These are phyloP conservation scores for Hypoxylon sp. DNA, from an alignment of 2,329 filamentous ascomycete species.

Conservation along the genomic window DNA sequence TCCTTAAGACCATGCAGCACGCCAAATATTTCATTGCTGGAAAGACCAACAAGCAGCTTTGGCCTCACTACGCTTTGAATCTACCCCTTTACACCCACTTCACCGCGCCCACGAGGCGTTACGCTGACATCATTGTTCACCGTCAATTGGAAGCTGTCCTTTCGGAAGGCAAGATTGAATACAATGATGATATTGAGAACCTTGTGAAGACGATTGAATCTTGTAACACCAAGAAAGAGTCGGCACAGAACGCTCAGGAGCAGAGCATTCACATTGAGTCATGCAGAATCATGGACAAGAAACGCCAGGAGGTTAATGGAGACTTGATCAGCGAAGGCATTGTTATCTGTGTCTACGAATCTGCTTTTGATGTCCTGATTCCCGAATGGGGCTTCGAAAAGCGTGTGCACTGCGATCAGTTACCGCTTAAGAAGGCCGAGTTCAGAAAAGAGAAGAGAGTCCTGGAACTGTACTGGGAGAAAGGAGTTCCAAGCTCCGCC, in stretches of 20 bases:
- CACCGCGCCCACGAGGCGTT: slow-evolving; percentile 93
- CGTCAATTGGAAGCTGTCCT: slow-evolving; percentile 91
- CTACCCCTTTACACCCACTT: slow-evolving; percentile 97
- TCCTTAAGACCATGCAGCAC: slow-evolving; percentile 95
- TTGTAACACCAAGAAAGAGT: slow-evolving; percentile 99
- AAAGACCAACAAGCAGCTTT: slow-evolving; percentile 82
- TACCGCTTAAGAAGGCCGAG: slow-evolving; percentile 98
- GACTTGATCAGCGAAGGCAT: slow-evolving; percentile 97
- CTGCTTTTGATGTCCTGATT: slow-evolving; percentile 97
- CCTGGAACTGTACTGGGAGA: slow-evolving; percentile 99
- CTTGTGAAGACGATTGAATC: slow-evolving; percentile 93
- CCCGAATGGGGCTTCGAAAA: slow-evolving; percentile 99
- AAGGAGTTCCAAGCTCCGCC: slow-evolving; percentile 95
- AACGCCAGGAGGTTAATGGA: slow-evolving; percentile 85
- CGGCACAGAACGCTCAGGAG: slow-evolving; percentile 95
- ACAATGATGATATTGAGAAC: slow-evolving; percentile 88
- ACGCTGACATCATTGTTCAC: slow-evolving; percentile 95
- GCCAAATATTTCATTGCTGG: slow-evolving; percentile 94
- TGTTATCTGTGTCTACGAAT: slow-evolving; percentile 97
- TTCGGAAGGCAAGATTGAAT: slow-evolving; percentile 85
- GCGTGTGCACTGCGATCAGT: slow-evolving; percentile 97
- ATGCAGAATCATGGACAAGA: slow-evolving; percentile 95
- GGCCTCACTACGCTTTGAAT: slow-evolving; percentile 93
- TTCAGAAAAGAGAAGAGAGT: slow-evolving; percentile 96
- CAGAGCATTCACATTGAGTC: slow-evolving; percentile 99